Evolutionary conservation across 352 stramenopile species (phyloP).

Genomic region (Plasmopara halstedii): DNA sequence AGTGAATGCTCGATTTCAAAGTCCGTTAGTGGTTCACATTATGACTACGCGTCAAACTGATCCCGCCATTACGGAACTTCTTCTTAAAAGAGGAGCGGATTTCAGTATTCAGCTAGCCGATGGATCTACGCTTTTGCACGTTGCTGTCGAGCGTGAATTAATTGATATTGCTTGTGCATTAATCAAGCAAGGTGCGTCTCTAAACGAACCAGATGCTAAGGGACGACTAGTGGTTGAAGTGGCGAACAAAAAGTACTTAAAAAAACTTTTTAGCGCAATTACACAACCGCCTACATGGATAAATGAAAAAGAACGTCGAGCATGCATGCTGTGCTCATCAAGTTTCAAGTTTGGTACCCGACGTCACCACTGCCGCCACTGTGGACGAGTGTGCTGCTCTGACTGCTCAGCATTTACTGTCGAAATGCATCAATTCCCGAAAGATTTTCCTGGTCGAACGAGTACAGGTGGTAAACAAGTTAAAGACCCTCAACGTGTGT

Average conservation of each 20-base stretch:
- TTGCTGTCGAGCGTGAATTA: slow-evolving; percentile 74
- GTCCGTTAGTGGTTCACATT: slow-evolving; percentile 73
- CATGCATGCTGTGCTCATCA: slow-evolving; percentile 66
- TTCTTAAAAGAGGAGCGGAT: slow-evolving; percentile 55
- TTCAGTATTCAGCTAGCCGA: slow-evolving; percentile 66
- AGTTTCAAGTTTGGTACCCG: slow-evolving; percentile 76
- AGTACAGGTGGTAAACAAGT: slow-evolving; percentile 55
- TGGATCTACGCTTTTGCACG: slow-evolving; percentile 77
- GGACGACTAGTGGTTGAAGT: slow-evolving; percentile 71
- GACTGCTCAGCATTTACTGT: slow-evolving; percentile 75
- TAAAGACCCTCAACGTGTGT: slow-evolving; percentile 78
- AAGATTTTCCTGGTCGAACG: slow-evolving; percentile 68
- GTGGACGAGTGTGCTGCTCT: slow-evolving; percentile 75
- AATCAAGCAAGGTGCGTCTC: slow-evolving; percentile 56
- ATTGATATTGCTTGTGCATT: slow-evolving; percentile 71
- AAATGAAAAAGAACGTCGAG: slow-evolving; percentile 60
- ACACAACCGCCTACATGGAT: slow-evolving; percentile 68
- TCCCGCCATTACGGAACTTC: slow-evolving; percentile 66
- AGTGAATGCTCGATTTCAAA: slow-evolving; percentile 76
- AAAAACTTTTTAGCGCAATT: slow-evolving; percentile 79
- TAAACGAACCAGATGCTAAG: slow-evolving; percentile 69
- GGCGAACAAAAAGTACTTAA: slow-evolving; percentile 69
- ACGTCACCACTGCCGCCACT: slow-evolving; percentile 82
- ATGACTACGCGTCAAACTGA: slow-evolving; percentile 83
- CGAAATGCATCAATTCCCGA: slow-evolving; percentile 77